Evolutionary conservation across 2,329 filamentous ascomycete genomes (phyloP).

Genomic region (Microcyclospora tardicrescens): DNA sequence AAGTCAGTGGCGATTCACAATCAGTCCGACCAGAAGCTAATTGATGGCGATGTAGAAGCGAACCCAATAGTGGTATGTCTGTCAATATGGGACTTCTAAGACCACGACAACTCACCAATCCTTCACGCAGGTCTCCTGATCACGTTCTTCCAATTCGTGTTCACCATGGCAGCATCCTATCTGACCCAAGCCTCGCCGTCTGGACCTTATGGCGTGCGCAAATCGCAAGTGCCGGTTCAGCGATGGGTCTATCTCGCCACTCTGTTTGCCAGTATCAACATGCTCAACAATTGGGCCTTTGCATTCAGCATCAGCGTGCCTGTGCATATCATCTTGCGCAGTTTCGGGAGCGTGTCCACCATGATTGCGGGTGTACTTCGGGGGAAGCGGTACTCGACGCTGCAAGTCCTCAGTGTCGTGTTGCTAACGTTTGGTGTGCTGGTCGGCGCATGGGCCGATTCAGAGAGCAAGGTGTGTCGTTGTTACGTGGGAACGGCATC

Average conservation of each 20-base stretch:
- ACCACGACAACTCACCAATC: background rate
- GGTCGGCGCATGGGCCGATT: conserved; percentile 79
- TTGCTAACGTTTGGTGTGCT: conserved; percentile 79
- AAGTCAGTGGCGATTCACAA: conserved; percentile 49
- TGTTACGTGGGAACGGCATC: background rate
- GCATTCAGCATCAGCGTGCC: conserved; percentile 94
- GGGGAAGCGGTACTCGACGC: conserved; percentile 68
- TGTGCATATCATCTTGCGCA: conserved; percentile 90
- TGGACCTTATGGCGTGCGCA: conserved; percentile 58
- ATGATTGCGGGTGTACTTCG: conserved; percentile 81
- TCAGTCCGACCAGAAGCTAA: no score
- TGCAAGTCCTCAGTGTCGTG: conserved; percentile 70
- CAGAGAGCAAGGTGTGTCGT: conserved; percentile 59
- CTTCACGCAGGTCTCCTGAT: conserved; percentile 47
- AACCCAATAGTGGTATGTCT: conserved; percentile 63
- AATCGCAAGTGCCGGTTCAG: conserved; percentile 66
- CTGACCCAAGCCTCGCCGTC: conserved; percentile 36
- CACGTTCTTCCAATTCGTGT: conserved; percentile 38
- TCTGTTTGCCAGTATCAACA: conserved; percentile 85
- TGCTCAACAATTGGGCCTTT: conserved; percentile 96
- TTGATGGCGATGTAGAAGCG: conserved; percentile 43
- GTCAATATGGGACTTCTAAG: background rate
- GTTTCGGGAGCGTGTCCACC: conserved; percentile 89
- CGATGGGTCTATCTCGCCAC: conserved; percentile 83
- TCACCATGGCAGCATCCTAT: conserved; percentile 50